These are phyloP conservation scores for Oryza australiensis DNA, from an alignment of 176 grass and related monocot species.

Conservation along the genomic window DNA sequence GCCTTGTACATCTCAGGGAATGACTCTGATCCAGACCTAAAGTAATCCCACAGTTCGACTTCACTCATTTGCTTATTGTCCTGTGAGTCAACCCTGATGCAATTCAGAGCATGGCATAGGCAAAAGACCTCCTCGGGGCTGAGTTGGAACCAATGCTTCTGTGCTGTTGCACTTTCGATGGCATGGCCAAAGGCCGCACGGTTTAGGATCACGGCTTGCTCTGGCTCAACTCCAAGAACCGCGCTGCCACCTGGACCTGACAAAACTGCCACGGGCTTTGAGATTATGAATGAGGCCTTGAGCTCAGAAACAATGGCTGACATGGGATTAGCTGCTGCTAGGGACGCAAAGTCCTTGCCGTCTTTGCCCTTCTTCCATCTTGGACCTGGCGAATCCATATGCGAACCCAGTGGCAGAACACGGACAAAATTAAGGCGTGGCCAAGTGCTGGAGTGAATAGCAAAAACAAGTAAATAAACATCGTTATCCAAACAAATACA, in stretches of 20 bases:
- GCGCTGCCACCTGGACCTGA: background rate
- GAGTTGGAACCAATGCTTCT: constrained; percentile 48
- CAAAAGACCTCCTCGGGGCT: constrained; percentile 71
- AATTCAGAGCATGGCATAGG: constrained; percentile 41
- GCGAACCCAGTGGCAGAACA: background rate
- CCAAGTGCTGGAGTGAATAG: background rate
- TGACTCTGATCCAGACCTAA: constrained; percentile 27
- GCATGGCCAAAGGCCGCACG: constrained; percentile 39
- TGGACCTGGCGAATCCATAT: constrained; percentile 20
- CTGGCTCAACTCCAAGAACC: background rate
- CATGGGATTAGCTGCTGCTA: constrained; percentile 53
- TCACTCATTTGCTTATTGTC: background rate
- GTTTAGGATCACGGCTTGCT: constrained; percentile 35
- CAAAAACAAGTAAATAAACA: background rate
- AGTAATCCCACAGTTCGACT: constrained; percentile 48
- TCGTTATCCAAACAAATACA: background rate
- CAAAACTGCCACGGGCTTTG: background rate
- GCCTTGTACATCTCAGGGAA: constrained; percentile 68
- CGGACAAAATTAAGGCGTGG: background rate
- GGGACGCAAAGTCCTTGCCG: constrained; percentile 42
- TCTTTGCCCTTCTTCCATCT: constrained; percentile 62
- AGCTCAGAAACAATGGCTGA: constrained; percentile 48
- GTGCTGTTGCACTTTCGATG: constrained; percentile 9
- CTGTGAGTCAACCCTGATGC: constrained; percentile 32
- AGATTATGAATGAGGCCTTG: constrained; percentile 23